Conservation (phyloP, 2,329 filamentous ascomycete genomes). For the Trichophaea hybrida region DNA sequence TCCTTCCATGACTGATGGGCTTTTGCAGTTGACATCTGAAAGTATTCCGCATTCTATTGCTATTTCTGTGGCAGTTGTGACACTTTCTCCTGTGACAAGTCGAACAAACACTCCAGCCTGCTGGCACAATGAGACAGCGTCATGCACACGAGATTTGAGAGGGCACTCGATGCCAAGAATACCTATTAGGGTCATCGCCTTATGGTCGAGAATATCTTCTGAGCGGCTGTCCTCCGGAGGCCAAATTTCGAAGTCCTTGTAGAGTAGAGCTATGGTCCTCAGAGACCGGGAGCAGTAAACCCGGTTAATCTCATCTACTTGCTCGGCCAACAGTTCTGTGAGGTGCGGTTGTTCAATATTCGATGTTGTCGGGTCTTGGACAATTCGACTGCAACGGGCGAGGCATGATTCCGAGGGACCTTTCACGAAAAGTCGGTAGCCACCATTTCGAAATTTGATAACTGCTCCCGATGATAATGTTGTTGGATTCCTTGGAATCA, state of each 20-base stretch:
- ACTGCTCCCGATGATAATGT: slow-evolving; percentile 56
- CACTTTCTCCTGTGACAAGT: slow-evolving; percentile 62
- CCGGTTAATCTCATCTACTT: slow-evolving; percentile 29
- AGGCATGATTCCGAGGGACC: slow-evolving; percentile 53
- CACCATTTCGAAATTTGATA: slow-evolving; percentile 38
- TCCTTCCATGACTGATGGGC: slow-evolving; percentile 53
- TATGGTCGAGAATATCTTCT: slow-evolving; percentile 48
- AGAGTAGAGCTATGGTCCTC: slow-evolving; percentile 33
- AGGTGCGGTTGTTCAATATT: slow-evolving; percentile 13
- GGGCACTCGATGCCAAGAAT: slow-evolving; percentile 64
- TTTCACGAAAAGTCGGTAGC: slow-evolving; percentile 46
- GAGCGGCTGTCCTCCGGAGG: slow-evolving; percentile 35
- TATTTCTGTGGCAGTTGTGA: slow-evolving; percentile 58
- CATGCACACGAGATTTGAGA: slow-evolving; percentile 50
- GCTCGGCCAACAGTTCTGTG: slow-evolving; percentile 15
- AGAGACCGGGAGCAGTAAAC: slow-evolving; percentile 33
- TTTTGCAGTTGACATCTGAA: slow-evolving; percentile 41
- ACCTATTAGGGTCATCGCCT: slow-evolving; percentile 58
- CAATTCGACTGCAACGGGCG: slow-evolving; percentile 35
- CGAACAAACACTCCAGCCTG: slow-evolving; percentile 56
- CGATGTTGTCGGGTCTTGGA: slow-evolving; percentile 20
- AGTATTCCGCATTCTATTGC: slow-evolving; percentile 59
- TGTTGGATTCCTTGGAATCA: slow-evolving; percentile 47
- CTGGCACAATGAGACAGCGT: slow-evolving; percentile 52
- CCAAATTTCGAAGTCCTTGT: slow-evolving; percentile 32